These are phyloP conservation scores for Gracilaria gracilis DNA, from an alignment of 23 red algal species.

Conservation along the genomic window DNA sequence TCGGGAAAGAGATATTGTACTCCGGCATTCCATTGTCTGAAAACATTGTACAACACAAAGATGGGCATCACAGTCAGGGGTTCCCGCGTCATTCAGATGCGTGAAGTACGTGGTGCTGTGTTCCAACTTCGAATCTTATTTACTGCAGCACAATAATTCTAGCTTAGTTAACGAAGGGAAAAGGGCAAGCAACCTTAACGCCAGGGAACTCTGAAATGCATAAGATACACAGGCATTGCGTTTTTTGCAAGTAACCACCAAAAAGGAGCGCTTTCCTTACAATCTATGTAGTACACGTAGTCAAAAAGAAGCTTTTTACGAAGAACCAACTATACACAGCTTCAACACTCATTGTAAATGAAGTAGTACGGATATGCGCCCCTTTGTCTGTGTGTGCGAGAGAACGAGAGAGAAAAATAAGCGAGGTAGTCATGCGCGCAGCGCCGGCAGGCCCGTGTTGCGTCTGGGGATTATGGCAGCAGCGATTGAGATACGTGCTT, in stretches of 20 bases:
- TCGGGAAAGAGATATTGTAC: background rate
- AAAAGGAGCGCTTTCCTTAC: background rate
- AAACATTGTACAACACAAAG: background rate
- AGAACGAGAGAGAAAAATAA: background rate
- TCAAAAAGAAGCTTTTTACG: background rate
- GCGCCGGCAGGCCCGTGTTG: no score
- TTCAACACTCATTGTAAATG: background rate
- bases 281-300: background rate
- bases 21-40: background rate
- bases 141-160: background rate
- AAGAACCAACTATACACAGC: background rate
- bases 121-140: background rate
- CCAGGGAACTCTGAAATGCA: background rate
- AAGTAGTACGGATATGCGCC: background rate
- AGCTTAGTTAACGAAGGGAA: background rate
- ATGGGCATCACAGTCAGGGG: background rate
- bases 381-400: background rate
- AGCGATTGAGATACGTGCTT: background rate
- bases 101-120: background rate
- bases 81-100: background rate
- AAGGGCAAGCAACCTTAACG: background rate
- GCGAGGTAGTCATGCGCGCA: background rate
- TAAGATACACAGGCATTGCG: background rate
- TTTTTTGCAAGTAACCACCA: no score
- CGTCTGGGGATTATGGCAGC: no score